Conservation (phyloP, 2,329 filamentous ascomycete species). For the Stylonectria norvegica region DNA sequence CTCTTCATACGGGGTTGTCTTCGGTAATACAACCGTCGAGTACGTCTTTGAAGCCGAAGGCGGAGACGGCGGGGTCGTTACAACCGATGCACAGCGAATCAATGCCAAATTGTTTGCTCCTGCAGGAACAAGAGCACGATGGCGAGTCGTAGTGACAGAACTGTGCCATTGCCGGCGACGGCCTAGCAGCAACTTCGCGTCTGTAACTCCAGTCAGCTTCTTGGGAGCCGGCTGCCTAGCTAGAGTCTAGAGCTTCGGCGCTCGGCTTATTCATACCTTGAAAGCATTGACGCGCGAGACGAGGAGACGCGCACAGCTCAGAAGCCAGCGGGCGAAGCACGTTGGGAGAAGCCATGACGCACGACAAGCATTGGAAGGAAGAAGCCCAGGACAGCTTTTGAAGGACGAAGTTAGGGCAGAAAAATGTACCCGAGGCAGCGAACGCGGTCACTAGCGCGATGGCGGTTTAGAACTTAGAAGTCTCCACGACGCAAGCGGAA, state of each 20-base stretch:
- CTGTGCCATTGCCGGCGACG: conserved; percentile 38
- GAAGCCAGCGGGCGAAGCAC: conserved; percentile 33
- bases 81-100: conserved; percentile 37
- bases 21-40: conserved; percentile 39
- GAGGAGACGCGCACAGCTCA: conserved; percentile 30
- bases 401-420: too few species aligned
- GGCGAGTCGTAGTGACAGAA: conserved; percentile 28
- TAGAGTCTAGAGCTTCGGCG: conserved; percentile 12
- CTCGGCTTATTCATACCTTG: conserved; percentile 25
- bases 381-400: conserved; percentile 14
- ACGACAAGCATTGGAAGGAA: conserved; percentile 26
- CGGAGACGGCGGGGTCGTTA: conserved; percentile 21
- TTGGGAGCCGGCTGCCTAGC: not conserved
- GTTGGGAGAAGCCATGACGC: conserved; percentile 34
- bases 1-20: conserved; percentile 62
- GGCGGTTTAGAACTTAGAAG: too few species aligned
- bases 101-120: conserved; percentile 34
- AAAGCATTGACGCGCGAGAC: conserved; percentile 23
- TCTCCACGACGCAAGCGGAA: too few species aligned
- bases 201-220: conserved; percentile 16
- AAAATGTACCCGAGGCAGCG: too few species aligned
- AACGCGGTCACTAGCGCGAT: too few species aligned
- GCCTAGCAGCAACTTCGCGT: conserved; percentile 17
- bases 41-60: conserved; percentile 29
- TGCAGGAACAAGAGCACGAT: conserved; percentile 27